Conservation (phyloP, 768 basidiomycete species). For the Tulasnella sp. region DNA sequence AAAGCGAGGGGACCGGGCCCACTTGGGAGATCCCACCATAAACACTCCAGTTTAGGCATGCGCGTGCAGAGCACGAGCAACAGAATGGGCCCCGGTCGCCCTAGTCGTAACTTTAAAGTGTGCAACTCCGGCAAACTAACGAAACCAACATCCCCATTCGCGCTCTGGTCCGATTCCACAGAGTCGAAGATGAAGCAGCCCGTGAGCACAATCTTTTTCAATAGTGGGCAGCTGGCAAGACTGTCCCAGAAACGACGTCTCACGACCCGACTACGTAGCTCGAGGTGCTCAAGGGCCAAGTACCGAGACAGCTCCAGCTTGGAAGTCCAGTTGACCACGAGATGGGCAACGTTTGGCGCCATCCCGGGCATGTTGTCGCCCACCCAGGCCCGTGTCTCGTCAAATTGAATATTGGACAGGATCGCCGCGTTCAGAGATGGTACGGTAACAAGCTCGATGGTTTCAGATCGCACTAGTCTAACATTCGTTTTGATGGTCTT, state of each 20-base stretch:
- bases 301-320: background rate
- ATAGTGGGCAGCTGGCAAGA: background rate
- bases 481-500: too few species aligned
- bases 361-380: background rate
- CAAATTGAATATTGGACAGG: background rate
- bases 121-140: too few species aligned
- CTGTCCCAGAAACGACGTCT: background rate
- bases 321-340: background rate
- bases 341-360: background rate
- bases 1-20: too few species aligned
- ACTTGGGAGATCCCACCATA: too few species aligned
- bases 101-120: too few species aligned
- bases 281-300: background rate
- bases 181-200: background rate
- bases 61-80: too few species aligned
- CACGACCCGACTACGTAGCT: background rate
- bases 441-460: background rate
- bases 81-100: too few species aligned
- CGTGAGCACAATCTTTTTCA: background rate
- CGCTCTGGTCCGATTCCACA: background rate
- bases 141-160: too few species aligned
- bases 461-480: background rate
- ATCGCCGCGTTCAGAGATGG: background rate
- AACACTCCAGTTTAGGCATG: too few species aligned
- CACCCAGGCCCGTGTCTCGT: background rate